Conservation (phyloP, 1,139 yeast genomes). For the Protomyces lactucae-debilis region DNA sequence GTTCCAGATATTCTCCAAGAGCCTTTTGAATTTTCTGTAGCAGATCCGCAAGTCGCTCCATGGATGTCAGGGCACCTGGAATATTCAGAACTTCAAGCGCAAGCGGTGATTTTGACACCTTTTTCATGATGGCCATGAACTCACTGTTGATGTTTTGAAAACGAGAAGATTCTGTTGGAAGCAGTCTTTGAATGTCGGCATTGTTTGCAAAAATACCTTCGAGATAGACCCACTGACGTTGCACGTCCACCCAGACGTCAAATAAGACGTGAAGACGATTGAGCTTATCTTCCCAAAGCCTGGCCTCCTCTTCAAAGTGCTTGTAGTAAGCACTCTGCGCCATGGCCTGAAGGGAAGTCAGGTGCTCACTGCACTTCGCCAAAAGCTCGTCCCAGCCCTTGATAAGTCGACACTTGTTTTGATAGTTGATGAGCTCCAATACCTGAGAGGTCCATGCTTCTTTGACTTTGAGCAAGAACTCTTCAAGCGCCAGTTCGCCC, state of each 20-base stretch:
- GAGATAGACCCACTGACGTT: constrained; percentile 82
- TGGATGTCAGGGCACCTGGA: constrained; percentile 47
- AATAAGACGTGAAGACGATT: constrained; percentile 51
- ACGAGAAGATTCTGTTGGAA: constrained; percentile 67
- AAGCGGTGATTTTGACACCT: constrained; percentile 49
- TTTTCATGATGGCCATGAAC: constrained; percentile 50
- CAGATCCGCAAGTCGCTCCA: constrained; percentile 55
- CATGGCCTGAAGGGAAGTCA: constrained; percentile 65
- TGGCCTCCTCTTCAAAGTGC: constrained; percentile 58
- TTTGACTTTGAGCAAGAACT: constrained; percentile 43
- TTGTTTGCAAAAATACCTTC: constrained; percentile 64
- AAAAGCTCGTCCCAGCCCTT: constrained; percentile 65
- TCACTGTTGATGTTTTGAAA: constrained; percentile 64
- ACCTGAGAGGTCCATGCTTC: constrained; percentile 43
- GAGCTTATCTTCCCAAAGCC: constrained; percentile 54
- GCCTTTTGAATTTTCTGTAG: constrained; percentile 60
- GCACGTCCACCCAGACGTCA: constrained; percentile 77
- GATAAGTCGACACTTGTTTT: constrained; percentile 53
- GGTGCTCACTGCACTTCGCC: constrained; percentile 56
- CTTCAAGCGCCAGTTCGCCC: constrained; percentile 66
- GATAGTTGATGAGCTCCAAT: constrained; percentile 56
- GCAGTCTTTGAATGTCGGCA: constrained; percentile 54
- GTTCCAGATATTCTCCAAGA: constrained; percentile 71
- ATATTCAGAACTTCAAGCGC: constrained; percentile 58
- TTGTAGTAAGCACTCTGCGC: constrained; percentile 60